Percentiles rank a stretch among this genome's conserved stretches.
These are phyloP conservation scores for Trichophyton benhamiae DNA, from an alignment of 2,329 filamentous ascomycete genomes.

Conservation along the genomic window DNA sequence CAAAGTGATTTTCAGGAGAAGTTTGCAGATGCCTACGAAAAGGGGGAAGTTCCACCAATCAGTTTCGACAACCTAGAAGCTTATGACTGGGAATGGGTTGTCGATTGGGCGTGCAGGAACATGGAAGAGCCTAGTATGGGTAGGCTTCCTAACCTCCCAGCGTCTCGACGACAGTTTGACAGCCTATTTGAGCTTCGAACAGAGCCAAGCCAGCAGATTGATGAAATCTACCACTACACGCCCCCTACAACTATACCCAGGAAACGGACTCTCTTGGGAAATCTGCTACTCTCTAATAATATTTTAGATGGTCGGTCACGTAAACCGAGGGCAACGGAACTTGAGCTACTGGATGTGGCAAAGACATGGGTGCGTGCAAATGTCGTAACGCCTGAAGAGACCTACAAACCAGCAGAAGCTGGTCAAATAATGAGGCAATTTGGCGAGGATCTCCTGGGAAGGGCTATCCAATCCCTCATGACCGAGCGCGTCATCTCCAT, in stretches of 20 bases:
- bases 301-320: conserved; percentile 8
- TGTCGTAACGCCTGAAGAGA: conserved; percentile 31
- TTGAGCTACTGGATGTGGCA: conserved; percentile 25
- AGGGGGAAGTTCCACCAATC: conserved; percentile 31
- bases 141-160: conserved; percentile 32
- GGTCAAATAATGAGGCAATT: conserved; percentile 22
- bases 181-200: conserved; percentile 31
- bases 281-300: conserved; percentile 26
- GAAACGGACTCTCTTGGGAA: conserved; percentile 25
- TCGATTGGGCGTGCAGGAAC: conserved; percentile 35
- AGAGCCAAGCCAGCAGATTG: conserved; percentile 20
- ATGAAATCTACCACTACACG: conserved; percentile 27
- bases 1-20: conserved; percentile 36
- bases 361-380: conserved; percentile 40
- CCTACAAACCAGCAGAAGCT: conserved; percentile 30
- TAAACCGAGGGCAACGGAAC: conserved; percentile 9
- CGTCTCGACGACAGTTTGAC: conserved; percentile 31
- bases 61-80: conserved; percentile 32
- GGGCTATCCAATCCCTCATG: conserved; percentile 31
- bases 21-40: conserved; percentile 35
- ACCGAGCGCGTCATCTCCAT: conserved; percentile 30
- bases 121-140: conserved; percentile 28
- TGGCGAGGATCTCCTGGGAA: conserved; percentile 25
- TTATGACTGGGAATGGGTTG: conserved; percentile 37
- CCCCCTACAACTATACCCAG: conserved; percentile 22